phyloP scores from a whole-genome alignment of 306 rosid species.

The Alnus rubra region DNA sequence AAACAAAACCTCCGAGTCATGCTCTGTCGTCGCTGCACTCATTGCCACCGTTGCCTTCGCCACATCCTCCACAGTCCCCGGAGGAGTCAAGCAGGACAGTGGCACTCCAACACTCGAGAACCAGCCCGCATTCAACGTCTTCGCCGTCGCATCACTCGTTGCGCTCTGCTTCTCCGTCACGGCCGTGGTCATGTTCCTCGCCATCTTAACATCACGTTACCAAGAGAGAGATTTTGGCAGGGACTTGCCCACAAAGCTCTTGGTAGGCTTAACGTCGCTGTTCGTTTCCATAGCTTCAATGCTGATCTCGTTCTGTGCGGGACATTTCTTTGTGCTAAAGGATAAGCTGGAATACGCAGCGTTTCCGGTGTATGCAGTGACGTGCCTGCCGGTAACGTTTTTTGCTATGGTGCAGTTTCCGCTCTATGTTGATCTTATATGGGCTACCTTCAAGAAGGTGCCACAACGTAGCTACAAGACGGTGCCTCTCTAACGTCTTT shows the following conservation, averaged over 20 bases:
- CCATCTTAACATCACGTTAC: constrained; percentile 48
- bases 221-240: constrained; percentile 38
- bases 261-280: constrained; percentile 44
- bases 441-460: constrained; percentile 30
- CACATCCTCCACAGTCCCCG: constrained; percentile 42
- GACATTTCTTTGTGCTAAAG: constrained; percentile 42
- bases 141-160: constrained; percentile 38
- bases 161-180: constrained; percentile 56
- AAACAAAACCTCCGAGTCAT: constrained; percentile 41
- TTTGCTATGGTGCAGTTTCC: constrained; percentile 51
- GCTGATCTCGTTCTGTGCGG: constrained; percentile 48
- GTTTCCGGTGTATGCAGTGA: constrained; percentile 34
- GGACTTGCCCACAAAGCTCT: constrained; percentile 43
- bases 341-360: constrained; percentile 26
- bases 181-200: constrained; percentile 51
- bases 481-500: too few species aligned
- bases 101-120: constrained; percentile 39
- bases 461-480: constrained; percentile 25
- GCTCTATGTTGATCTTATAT: constrained; percentile 42
- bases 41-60: constrained; percentile 57
- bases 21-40: constrained; percentile 60
- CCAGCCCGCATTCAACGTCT: constrained; percentile 31
- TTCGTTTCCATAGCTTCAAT: constrained; percentile 49
- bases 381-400: constrained; percentile 44
- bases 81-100: constrained; percentile 10